phyloP scores from a whole-genome alignment of 2,329 filamentous ascomycete genomes.

The Ascochyta koolunga region DNA sequence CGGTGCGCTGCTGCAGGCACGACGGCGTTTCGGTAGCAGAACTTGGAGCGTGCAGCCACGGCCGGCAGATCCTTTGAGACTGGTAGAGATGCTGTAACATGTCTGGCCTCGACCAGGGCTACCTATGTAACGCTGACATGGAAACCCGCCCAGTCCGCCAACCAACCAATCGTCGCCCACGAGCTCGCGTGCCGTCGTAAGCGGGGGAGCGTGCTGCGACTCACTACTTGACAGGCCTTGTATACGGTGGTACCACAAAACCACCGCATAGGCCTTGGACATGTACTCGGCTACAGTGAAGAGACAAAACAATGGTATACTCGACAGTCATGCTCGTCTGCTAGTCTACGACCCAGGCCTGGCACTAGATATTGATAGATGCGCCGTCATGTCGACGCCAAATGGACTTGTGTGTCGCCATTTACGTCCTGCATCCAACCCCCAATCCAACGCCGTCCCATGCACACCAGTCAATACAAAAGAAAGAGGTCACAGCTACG shows the following conservation, averaged over 20 bases:
- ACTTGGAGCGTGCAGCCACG: not conserved
- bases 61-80: not conserved
- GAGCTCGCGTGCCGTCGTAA: conserved; percentile 3
- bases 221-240: not conserved
- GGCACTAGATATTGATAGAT: conserved; percentile 11
- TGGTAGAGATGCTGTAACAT: conserved; percentile 2
- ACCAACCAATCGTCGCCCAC: conserved; percentile 3
- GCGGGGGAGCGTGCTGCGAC: conserved; percentile 12
- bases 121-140: not conserved
- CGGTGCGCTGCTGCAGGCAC: conserved; percentile 6
- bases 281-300: not conserved
- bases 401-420: not conserved
- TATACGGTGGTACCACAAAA: not conserved
- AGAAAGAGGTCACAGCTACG: not conserved
- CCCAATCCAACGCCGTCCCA: conserved; percentile 17
- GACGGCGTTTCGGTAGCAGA: not conserved
- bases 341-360: not conserved
- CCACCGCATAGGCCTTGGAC: not conserved
- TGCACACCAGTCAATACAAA: conserved; percentile 15
- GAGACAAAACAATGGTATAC: not conserved
- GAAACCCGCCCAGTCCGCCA: conserved; percentile 9
- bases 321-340: not conserved
- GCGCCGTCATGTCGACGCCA: conserved; percentile 12
- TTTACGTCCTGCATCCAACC: conserved; percentile 1
- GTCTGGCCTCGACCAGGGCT: conserved; percentile 11